Evolutionary conservation across 2,329 filamentous ascomycete species (phyloP).

Genomic region (Paraphoma sp.): DNA sequence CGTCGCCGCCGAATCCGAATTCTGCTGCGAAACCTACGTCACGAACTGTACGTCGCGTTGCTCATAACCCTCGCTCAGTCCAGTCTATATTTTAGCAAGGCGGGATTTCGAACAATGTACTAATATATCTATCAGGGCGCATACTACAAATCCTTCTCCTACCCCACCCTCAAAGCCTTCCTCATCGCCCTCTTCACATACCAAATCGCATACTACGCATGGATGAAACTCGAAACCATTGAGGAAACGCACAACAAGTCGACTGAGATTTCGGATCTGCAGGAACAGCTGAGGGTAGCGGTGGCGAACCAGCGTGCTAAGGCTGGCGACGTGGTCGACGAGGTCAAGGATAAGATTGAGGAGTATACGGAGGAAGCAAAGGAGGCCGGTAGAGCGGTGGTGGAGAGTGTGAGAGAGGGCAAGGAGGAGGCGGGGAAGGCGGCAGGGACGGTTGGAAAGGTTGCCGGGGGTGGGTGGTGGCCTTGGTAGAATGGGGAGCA

Average conservation of each 20-base stretch:
- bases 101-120: no score
- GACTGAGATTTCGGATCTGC: constrained; percentile 26
- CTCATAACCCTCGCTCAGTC: background rate
- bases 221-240: constrained; percentile 75
- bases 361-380: constrained; percentile 12
- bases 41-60: constrained; percentile 24
- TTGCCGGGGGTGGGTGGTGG: constrained; percentile 31
- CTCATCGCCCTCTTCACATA: constrained; percentile 79
- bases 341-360: constrained; percentile 9
- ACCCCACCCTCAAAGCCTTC: constrained; percentile 76
- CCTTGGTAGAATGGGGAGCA: constrained; percentile 23
- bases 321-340: constrained; percentile 12
- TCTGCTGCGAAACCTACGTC: constrained; percentile 22
- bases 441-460: constrained; percentile 15
- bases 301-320: constrained; percentile 23
- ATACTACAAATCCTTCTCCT: constrained; percentile 78
- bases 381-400: constrained; percentile 9
- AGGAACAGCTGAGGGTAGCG: constrained; percentile 29
- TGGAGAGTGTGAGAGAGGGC: constrained; percentile 21
- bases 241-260: constrained; percentile 67
- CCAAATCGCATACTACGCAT: constrained; percentile 76
- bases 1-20: constrained; percentile 19
- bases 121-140: constrained; percentile 44
- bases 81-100: no score
- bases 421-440: constrained; percentile 18